These are phyloP conservation scores for Penicillium robsamsonii DNA, from an alignment of 495 filamentous ascomycete genomes.

Conservation along the genomic window DNA sequence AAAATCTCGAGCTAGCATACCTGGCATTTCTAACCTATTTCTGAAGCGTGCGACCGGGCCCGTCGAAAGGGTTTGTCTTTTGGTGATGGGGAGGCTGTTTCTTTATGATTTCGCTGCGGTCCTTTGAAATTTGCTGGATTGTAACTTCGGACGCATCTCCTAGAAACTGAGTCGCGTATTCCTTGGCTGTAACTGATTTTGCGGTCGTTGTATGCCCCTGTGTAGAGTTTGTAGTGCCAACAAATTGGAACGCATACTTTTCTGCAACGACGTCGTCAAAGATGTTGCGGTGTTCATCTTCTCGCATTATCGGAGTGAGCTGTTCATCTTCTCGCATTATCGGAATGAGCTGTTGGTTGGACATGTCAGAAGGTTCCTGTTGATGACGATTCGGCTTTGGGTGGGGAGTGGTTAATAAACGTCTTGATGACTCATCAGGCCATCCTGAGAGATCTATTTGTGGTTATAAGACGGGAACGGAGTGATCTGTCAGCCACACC, in stretches of 20 bases:
- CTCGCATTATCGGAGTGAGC: not conserved
- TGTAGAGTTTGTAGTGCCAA: constrained; percentile 4
- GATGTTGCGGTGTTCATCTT: constrained; percentile 1
- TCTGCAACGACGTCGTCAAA: constrained; percentile 1
- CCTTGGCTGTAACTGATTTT: constrained; percentile 1
- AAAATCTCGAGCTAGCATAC: not conserved
- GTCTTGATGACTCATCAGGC: no score
- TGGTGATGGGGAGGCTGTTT: not conserved
- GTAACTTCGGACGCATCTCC: not conserved
- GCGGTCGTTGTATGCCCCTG: not conserved
- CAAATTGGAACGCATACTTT: not conserved
- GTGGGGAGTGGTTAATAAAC: not conserved
- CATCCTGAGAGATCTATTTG: not conserved
- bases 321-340: no score
- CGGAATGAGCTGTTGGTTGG: no score
- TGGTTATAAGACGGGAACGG: not conserved
- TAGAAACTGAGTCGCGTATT: not conserved
- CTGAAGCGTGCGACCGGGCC: not conserved
- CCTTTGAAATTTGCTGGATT: not conserved
- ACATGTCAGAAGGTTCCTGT: no score
- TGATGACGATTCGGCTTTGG: not conserved
- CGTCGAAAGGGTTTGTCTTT: not conserved
- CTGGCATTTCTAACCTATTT: not conserved
- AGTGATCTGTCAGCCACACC: not conserved
- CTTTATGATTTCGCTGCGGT: not conserved